Base-by-base conservation (phyloP, 2,329 filamentous ascomycete genomes). In the Stagonosporopsis vannaccii region DNA sequence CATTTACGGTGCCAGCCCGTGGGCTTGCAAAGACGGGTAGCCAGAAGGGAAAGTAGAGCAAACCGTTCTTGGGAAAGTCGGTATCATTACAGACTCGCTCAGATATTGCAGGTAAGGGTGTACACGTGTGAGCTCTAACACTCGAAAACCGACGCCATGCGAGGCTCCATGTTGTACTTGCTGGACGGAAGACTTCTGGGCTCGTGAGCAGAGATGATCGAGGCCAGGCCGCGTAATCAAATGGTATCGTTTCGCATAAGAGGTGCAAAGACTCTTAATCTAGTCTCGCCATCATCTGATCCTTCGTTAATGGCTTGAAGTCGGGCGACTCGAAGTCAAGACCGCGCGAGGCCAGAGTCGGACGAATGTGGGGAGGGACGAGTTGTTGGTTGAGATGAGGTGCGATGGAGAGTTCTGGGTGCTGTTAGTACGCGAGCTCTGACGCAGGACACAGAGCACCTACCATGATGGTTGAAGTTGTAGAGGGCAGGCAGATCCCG, bases 221-320 rank as follows among this genome's bases (percentile, higher is more conserved):
- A 74, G 70, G 69, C 69, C 70, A 70, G 65, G 68, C 69, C 67
- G 70, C 70, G 68, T 69, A 65, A 70, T 69, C 66, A 68, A 71
- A 72, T 73, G 69, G 75, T 73, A 72, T 79, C 75, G 73, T 78
- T 68, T 77, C 69, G 70, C 65, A 69, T 76, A 61, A 69, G 57
- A 49, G 56, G 42, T 52, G 46, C 44, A 54, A 49, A 60, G 43
- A 46, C 59, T 80, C 59, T 80, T 81, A 99, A 81, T 99, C 95
- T 79, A 99, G 84, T 78, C 93, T 92, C 57, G 95, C 95, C 82
- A 97, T 91, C 95, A 99, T 98, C 77, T 97, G 92, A 72, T 95
- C 90, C 83, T 92, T 96, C 72, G 90, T 82, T 81, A 99, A 84
- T 41, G 94, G 94, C 69, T 88, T 92, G 78, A 99, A 91, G 77